These are phyloP conservation scores for Aulographum hederae DNA, from an alignment of 2,329 filamentous ascomycete species.

Conservation along the genomic window DNA sequence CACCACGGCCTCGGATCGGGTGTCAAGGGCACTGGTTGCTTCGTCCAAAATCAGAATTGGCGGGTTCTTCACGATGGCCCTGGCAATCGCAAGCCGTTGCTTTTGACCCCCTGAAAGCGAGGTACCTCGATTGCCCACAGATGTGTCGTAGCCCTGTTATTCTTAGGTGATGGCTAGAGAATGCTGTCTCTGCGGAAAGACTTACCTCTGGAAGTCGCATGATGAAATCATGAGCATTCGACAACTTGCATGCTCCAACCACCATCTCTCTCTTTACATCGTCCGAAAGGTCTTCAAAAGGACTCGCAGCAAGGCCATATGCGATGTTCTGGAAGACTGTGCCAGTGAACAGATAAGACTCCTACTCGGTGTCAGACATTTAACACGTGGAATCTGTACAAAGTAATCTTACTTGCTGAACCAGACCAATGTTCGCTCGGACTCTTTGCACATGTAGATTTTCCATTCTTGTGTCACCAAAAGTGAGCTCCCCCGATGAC, in stretches of 20 bases:
- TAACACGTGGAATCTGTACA: not conserved
- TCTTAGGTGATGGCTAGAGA: not conserved
- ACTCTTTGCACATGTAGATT: not conserved
- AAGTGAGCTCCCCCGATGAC: not conserved
- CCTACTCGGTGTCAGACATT: constrained; percentile 19
- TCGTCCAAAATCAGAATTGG: constrained; percentile 55
- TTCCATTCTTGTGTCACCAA: not conserved
- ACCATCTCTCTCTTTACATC: not conserved
- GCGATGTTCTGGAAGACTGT: constrained; percentile 45
- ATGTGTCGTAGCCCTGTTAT: constrained; percentile 53
- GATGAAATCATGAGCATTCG: constrained; percentile 17
- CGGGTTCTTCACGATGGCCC: constrained; percentile 49
- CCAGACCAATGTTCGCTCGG: not conserved
- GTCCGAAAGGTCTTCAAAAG: not conserved
- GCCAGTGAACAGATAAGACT: constrained; percentile 50
- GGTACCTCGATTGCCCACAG: constrained; percentile 59
- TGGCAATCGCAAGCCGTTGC: constrained; percentile 62
- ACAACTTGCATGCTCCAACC: not conserved
- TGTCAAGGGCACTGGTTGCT: constrained; percentile 50
- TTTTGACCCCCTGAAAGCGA: constrained; percentile 68
- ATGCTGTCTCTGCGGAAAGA: constrained; percentile 1
- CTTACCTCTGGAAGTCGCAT: constrained; percentile 13
- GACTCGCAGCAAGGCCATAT: constrained; percentile 25
- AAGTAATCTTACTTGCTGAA: not conserved
- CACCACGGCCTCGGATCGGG: constrained; percentile 34